Percentiles rank a stretch among this genome's conserved stretches.
These are phyloP conservation scores for Eremochloa ophiuroides DNA, from an alignment of 176 grass and related monocot species.

Conservation along the genomic window DNA sequence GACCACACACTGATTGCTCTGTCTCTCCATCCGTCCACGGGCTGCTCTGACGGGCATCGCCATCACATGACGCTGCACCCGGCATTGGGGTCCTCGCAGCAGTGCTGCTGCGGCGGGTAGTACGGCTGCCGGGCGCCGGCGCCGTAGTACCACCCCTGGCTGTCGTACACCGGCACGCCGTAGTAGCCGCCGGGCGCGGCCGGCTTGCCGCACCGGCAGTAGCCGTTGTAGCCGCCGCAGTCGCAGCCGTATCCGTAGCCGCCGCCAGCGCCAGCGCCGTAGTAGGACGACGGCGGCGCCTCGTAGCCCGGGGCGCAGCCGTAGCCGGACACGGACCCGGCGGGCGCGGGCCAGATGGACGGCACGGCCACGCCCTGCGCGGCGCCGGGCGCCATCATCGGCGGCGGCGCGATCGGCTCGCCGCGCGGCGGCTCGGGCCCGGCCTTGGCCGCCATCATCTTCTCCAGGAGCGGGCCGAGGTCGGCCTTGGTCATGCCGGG, in stretches of 20 bases:
- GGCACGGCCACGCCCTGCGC: conserved; percentile 44
- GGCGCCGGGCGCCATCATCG: background rate
- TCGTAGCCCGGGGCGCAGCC: conserved; percentile 35
- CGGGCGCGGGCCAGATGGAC: conserved; percentile 52
- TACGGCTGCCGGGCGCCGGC: conserved; percentile 38
- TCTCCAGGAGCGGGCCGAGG: conserved; percentile 42
- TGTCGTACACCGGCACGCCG: conserved; percentile 46
- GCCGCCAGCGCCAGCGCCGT: background rate
- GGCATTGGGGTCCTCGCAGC: conserved; percentile 56
- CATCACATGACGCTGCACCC: conserved; percentile 58
- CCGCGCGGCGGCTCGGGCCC: conserved; percentile 16
- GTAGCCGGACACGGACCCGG: conserved; percentile 28
- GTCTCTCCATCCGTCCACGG: conserved; percentile 19
- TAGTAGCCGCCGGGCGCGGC: conserved; percentile 41
- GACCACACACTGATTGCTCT: conserved; percentile 36
- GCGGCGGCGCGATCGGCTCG: conserved; percentile 11
- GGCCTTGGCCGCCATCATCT: conserved; percentile 33
- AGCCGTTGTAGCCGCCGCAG: conserved; percentile 14
- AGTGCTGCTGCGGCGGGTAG: conserved; percentile 28
- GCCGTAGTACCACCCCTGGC: conserved; percentile 47
- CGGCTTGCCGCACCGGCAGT: conserved; percentile 43
- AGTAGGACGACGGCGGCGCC: background rate
- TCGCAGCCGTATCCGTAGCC: conserved; percentile 14
- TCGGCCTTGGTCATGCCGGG: conserved; percentile 31
- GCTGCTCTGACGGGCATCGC: background rate